Evolutionary conservation across 2,329 filamentous ascomycete species (phyloP).

Genomic region (Colletotrichum gigasporum): DNA sequence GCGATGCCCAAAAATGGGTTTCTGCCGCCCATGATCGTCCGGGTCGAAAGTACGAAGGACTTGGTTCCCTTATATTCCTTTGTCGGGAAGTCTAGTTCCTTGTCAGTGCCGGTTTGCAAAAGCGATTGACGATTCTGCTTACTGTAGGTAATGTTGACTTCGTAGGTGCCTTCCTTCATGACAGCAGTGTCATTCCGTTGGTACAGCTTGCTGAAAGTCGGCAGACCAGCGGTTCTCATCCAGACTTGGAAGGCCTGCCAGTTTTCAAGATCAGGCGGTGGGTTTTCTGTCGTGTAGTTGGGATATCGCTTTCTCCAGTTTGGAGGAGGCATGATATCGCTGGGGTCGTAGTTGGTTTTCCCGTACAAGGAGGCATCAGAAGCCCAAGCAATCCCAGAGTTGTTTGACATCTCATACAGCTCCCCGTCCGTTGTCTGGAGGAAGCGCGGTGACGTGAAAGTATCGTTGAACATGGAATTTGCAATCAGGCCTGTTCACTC

Average conservation of each 20-base stretch:
- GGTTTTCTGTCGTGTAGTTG: slow-evolving; percentile 65
- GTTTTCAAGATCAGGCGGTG: slow-evolving; percentile 76
- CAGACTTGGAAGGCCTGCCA: slow-evolving; percentile 95
- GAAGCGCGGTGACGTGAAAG: slow-evolving; percentile 73
- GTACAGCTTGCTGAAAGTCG: slow-evolving; percentile 93
- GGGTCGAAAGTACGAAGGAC: slow-evolving; percentile 86
- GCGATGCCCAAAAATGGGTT: slow-evolving; percentile 97
- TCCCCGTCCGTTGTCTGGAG: slow-evolving; percentile 52
- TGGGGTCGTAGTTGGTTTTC: slow-evolving; percentile 69
- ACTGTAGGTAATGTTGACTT: slow-evolving; percentile 82
- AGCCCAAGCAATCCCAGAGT: slow-evolving; percentile 82
- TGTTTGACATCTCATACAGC: slow-evolving; percentile 80
- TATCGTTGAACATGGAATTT: slow-evolving; percentile 97
- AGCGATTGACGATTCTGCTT: slow-evolving; percentile 49
- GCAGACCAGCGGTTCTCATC: slow-evolving; percentile 97
- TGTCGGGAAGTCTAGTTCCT: slow-evolving; percentile 77
- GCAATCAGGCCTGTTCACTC: slow-evolving; percentile 74
- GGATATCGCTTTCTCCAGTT: slow-evolving; percentile 83
- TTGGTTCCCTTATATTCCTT: slow-evolving; percentile 85
- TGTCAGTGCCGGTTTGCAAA: background rate
- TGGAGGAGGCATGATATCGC: slow-evolving; percentile 80
- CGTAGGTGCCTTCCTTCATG: slow-evolving; percentile 79
- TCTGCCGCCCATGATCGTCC: slow-evolving; percentile 92
- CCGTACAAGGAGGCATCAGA: slow-evolving; percentile 86
- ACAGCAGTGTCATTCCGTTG: slow-evolving; percentile 78